Conservation (phyloP, 1,284 basidiomycete genomes). For the Sporisorium reilianum region DNA sequence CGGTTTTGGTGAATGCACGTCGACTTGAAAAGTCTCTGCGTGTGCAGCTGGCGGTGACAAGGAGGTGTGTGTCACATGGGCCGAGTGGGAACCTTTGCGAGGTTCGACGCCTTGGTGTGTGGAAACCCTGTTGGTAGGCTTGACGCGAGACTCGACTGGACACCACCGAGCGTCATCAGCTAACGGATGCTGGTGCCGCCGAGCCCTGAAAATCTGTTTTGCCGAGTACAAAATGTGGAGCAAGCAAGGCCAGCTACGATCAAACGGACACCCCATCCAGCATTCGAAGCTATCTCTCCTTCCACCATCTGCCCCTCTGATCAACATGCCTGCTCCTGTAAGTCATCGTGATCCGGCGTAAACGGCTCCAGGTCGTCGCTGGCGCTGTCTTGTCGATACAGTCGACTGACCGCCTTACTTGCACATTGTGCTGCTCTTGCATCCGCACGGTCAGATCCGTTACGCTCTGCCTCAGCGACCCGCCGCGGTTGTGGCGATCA, state of each 20-base stretch:
- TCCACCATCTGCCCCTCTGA: neutral
- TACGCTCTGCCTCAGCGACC: constrained; percentile 43
- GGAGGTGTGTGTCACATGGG: no score
- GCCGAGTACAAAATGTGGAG: neutral
- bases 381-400: neutral
- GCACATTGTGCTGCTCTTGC: neutral
- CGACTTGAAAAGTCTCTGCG: no score
- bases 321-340: constrained; percentile 15
- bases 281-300: neutral
- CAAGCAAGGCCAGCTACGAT: neutral
- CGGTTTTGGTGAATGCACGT: no score
- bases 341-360: no score
- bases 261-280: neutral
- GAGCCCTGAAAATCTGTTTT: neutral
- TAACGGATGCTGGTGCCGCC: neutral
- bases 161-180: neutral
- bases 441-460: constrained; percentile 13
- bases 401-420: neutral
- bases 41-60: neutral
- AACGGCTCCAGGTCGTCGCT: no score
- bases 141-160: neutral
- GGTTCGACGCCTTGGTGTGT: neutral
- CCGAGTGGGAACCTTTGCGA: neutral
- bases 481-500: constrained; percentile 8
- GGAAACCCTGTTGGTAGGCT: neutral